These are phyloP conservation scores for Clausena lansium DNA, from an alignment of 345 rosid species.

Conservation along the genomic window DNA sequence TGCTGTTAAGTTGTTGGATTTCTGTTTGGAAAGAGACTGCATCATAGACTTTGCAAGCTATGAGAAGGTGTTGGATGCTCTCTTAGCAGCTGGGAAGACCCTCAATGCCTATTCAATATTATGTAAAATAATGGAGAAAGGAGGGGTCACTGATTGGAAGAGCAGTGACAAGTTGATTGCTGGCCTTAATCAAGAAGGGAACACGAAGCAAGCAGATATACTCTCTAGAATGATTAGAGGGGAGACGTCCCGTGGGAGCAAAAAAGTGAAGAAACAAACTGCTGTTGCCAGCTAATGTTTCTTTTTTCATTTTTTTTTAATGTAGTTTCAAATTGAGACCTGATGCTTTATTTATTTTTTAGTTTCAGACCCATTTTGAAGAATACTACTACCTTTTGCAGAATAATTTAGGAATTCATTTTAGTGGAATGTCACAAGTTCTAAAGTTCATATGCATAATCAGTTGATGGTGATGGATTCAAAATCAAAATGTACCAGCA, in stretches of 20 bases:
- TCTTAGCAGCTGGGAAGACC: constrained; percentile 81
- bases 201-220: constrained; percentile 86
- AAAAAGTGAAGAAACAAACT: constrained; percentile 40
- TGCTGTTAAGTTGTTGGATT: constrained; percentile 73
- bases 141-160: constrained; percentile 65
- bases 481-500: background rate
- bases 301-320: background rate
- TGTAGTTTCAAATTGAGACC: constrained; percentile 6
- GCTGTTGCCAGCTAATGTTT: constrained; percentile 16
- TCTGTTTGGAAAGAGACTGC: constrained; percentile 69
- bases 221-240: constrained; percentile 69
- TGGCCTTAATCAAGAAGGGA: constrained; percentile 79
- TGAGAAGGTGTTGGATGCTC: constrained; percentile 81
- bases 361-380: background rate
- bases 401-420: background rate
- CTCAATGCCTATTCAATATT: constrained; percentile 81
- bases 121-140: constrained; percentile 79
- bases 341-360: background rate
- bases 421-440: background rate
- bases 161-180: constrained; percentile 64
- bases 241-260: constrained; percentile 27
- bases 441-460: background rate
- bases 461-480: background rate
- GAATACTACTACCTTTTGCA: background rate
- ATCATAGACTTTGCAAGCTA: constrained; percentile 57